phyloP scores from a whole-genome alignment of 2,329 filamentous ascomycete genomes.

The Trematosphaeria pertusa region DNA sequence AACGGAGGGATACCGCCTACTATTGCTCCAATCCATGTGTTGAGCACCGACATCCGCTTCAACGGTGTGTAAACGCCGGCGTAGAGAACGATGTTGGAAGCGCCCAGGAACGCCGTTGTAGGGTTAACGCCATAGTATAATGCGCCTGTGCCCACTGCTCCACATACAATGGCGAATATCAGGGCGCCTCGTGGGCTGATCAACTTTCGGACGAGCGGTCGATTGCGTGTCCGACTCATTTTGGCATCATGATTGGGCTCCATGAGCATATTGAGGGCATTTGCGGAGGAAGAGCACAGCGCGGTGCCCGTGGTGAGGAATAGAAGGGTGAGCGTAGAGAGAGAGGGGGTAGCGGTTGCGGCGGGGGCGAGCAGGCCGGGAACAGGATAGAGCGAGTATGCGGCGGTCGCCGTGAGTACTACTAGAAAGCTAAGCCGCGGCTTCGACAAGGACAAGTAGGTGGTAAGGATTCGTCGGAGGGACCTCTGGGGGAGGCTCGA shows the following conservation, averaged over 20 bases:
- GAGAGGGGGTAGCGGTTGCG: slow-evolving; percentile 73
- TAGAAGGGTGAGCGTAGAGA: slow-evolving; percentile 87
- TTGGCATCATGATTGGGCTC: slow-evolving; percentile 88
- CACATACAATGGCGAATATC: slow-evolving; percentile 79
- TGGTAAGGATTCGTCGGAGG: slow-evolving; percentile 72
- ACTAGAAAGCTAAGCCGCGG: slow-evolving; percentile 91
- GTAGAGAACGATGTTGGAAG: slow-evolving; percentile 85
- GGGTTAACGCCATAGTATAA: slow-evolving; percentile 93
- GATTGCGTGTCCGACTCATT: slow-evolving; percentile 91
- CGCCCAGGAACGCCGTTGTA: slow-evolving; percentile 85
- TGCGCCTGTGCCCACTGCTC: slow-evolving; percentile 70
- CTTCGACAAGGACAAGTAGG: slow-evolving; percentile 92
- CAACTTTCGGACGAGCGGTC: slow-evolving; percentile 84
- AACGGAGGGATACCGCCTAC: slow-evolving; percentile 93
- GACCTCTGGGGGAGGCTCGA: slow-evolving; percentile 63
- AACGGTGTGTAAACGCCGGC: slow-evolving; percentile 92
- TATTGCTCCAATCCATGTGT: slow-evolving; percentile 94
- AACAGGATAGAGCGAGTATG: slow-evolving; percentile 92
- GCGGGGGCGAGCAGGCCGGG: slow-evolving; percentile 80
- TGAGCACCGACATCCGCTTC: slow-evolving; percentile 84
- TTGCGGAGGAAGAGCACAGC: slow-evolving; percentile 87
- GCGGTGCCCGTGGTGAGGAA: slow-evolving; percentile 92
- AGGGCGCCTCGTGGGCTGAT: slow-evolving; percentile 75
- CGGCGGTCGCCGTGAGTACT: slow-evolving; percentile 85
- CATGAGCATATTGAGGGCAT: slow-evolving; percentile 96